Evolutionary conservation across 176 grass and related monocot genomes (phyloP), one percentile per base, ranked within the genome.

Genomic region (Cenchrus americanus): DNA sequence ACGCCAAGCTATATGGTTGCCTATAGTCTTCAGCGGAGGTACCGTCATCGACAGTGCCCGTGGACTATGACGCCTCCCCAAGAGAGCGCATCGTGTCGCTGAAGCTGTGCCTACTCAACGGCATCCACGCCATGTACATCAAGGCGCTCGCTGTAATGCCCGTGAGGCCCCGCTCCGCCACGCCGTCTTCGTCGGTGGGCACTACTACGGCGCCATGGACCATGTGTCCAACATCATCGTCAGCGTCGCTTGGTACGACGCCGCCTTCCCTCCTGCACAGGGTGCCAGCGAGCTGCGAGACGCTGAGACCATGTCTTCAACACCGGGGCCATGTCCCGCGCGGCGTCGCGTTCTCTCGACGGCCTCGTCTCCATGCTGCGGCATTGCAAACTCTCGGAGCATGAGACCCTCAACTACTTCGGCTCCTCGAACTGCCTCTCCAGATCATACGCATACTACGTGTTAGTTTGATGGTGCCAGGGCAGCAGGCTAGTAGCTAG

Each of bases 151-250:
- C 48, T 10, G 10, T 1, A 13, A 2, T 13, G 48, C 48, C 48
- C 10, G 13, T 2, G 48, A 49, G 48, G 10, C 10, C 48, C 15
- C 71, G 71, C 2, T 30, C 27, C 27, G 1, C 27, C 27, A 2
- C 27, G 24, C 49, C 14, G 24, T 74, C 48, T 49, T 54, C 7
- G 14, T 18, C 0, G 71, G 22, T 0, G 49, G 71, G 0, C 71
- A 74, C 8, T 74, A 49, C 46, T 48, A 48, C 5, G 71, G 71
- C 8, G 49, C 48, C 26, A 2, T 54, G 7, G 26, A 74, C 71
- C 71, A 26, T 54, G 42, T 43, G 42, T 74, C 71, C 49, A 74
- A 54, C 23, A 51, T 72, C 69, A 15, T 51, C 46, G 5, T 73
- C 14, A 73, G 34, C 8, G 9, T 48, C 0, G 1, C 32, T 5